These are phyloP conservation scores for Knoxia roxburghii DNA, from an alignment of 257 asterid species.

Conservation along the genomic window DNA sequence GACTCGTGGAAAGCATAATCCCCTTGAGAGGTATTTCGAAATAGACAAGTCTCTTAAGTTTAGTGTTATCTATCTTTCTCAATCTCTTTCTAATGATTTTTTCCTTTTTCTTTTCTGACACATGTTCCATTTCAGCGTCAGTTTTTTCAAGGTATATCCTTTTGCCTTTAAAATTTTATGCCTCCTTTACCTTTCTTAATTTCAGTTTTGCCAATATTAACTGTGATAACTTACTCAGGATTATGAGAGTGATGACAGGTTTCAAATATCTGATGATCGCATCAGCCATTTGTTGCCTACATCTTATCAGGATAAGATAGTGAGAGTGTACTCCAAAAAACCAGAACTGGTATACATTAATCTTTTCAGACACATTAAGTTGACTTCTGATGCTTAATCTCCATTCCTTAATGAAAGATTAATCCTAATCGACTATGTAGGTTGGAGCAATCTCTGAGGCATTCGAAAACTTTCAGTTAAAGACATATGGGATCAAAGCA, in stretches of 20 bases:
- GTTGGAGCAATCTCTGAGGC: conserved; percentile 74
- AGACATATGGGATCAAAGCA: conserved; percentile 68
- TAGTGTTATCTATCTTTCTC: neutral
- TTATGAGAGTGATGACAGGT: conserved; percentile 65
- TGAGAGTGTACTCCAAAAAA: conserved; percentile 87
- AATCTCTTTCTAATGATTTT: conserved; percentile 3
- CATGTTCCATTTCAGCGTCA: conserved; percentile 59
- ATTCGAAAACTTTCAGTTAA: conserved; percentile 84
- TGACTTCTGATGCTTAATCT: conserved; percentile 6
- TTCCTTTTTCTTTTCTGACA: conserved; percentile 10
- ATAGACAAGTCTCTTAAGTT: neutral
- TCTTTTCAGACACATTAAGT: neutral
- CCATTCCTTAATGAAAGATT: neutral
- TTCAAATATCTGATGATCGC: conserved; percentile 60
- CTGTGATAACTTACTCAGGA: conserved; percentile 41
- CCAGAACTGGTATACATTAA: conserved; percentile 62
- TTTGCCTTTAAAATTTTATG: neutral
- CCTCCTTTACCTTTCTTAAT: conserved; percentile 4
- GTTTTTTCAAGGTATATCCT: conserved; percentile 67
- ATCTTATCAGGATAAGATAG: conserved; percentile 81
- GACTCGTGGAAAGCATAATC: conserved; percentile 77
- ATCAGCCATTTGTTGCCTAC: conserved; percentile 92
- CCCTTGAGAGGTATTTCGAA: conserved; percentile 69
- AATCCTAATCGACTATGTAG: conserved; percentile 34
- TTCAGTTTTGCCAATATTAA: conserved; percentile 12